These are phyloP conservation scores for Sclerotinia spermophila DNA, from an alignment of 2,329 filamentous ascomycete genomes.

Conservation along the genomic window DNA sequence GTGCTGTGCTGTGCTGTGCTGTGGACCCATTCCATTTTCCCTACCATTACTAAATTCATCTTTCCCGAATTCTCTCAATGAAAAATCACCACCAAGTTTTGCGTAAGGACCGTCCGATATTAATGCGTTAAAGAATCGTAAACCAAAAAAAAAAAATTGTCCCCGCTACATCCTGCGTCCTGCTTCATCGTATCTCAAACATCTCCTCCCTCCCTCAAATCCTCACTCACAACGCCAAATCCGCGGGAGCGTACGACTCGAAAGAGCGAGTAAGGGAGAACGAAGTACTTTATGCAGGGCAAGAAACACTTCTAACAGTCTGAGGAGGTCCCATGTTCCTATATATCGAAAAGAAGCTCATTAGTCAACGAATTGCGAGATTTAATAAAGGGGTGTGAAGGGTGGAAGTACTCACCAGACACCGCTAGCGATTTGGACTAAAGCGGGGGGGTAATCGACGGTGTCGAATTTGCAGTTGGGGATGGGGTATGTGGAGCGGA, in stretches of 20 bases:
- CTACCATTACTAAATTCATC: too few relatives aligned
- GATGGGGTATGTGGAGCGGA: slow-evolving; percentile 24
- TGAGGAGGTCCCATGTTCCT: slow-evolving; percentile 31
- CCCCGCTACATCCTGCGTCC: neutral
- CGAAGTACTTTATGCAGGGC: slow-evolving; percentile 6
- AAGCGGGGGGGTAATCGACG: slow-evolving; percentile 24
- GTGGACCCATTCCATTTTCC: neutral
- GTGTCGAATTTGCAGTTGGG: slow-evolving; percentile 25
- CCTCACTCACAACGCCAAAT: neutral
- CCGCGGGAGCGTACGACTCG: neutral
- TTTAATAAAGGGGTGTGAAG: neutral
- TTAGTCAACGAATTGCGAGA: neutral
- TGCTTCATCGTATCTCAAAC: neutral
- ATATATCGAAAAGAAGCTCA: neutral
- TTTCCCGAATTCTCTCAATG: too few relatives aligned
- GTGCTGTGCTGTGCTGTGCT: neutral
- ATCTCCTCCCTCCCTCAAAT: neutral
- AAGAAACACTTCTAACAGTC: slow-evolving; percentile 27
- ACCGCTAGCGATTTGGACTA: slow-evolving; percentile 19
- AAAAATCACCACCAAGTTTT: neutral
- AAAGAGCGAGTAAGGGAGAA: neutral
- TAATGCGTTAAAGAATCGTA: neutral
- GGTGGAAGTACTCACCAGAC: slow-evolving; percentile 16
- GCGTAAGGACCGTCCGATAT: neutral
- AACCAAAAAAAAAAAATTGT: too few relatives aligned